Evolutionary conservation across 768 basidiomycete genomes (phyloP), one percentile per base, ranked within the genome.

Genomic region (Multifurca ochricompacta): DNA sequence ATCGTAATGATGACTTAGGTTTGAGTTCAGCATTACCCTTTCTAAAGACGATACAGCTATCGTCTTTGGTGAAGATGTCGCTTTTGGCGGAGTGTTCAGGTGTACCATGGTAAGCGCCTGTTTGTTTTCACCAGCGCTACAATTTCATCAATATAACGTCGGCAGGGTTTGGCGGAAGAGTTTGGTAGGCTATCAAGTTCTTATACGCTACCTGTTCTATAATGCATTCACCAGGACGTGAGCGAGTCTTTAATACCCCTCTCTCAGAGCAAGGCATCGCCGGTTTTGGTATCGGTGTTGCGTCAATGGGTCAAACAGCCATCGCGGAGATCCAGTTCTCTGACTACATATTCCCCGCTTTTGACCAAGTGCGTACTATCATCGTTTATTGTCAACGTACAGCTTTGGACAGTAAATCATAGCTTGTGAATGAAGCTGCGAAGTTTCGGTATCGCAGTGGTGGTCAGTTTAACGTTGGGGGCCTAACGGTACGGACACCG

Each of bases 171-270:
- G 42, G 85, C 90, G 37, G 92, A 94, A 67, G 92, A 95, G 68
- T 94, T 93, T 65, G 91, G 92, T 87, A 63, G 32, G 81, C 69
- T 3, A 16, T 44, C 9, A 48, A 10, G 25, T 16, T 21, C 6
- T n/a, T 19, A 39, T 30, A 13, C 10, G 14, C 6, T 14, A 5
- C 18, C 25, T 16, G 37, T 34, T 28, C 21, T 40, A 4, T 14
- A 30, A 39, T 8, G 6, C 6, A 21, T 44, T 59, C 28, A 19
- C 19, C 62, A 92, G 90, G 91, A 21, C 80, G 82, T 44, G 91
- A 95, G 67, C 83, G 93, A 39, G 91, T 97, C 42, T 96, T 97
- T 70, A 96, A 97, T 68, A 97, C 93, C 0, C 93, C 93, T 3
- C 68, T 96, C 49, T 90, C 88, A 1, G 91, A 92, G 63, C 91